Evolutionary conservation across 139 green algal genomes (phyloP).

Genomic region (Coelastrella sp.): DNA sequence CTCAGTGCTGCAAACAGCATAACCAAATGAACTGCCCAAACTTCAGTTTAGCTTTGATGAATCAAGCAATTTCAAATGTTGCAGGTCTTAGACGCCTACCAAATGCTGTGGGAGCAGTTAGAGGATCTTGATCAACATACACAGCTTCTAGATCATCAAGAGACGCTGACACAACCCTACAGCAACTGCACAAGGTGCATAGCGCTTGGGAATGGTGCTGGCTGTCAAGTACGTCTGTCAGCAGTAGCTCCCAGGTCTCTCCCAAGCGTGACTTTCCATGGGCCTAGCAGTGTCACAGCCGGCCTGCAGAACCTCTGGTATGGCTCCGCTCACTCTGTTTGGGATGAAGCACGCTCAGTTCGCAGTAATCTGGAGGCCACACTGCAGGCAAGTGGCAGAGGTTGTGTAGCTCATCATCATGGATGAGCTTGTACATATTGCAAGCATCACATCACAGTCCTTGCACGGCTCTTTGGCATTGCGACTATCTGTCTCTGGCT

Average conservation of each 20-base stretch:
- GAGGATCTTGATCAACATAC: constrained; percentile 44
- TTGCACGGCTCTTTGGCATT: too few relatives aligned
- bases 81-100: constrained; percentile 31
- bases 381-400: too few relatives aligned
- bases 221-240: constrained; percentile 47
- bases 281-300: constrained; percentile 15
- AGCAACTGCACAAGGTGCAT: constrained; percentile 36
- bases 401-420: too few relatives aligned
- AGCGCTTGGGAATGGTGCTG: constrained; percentile 31
- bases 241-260: constrained; percentile 14
- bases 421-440: too few relatives aligned
- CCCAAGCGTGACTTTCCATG: constrained; percentile 26
- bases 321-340: neutral
- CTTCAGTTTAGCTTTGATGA: too few relatives aligned
- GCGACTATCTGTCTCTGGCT: too few relatives aligned
- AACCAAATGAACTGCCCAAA: neutral
- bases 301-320: constrained; percentile 26
- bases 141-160: constrained; percentile 48
- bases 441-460: too few relatives aligned
- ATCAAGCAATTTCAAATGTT: neutral
- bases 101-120: constrained; percentile 46
- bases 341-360: neutral
- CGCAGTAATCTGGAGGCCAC: neutral
- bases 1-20: neutral
- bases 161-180: constrained; percentile 1